Evolutionary conservation across 441 rosid genomes (phyloP).

Genomic region (Bruguiera hainesii): DNA sequence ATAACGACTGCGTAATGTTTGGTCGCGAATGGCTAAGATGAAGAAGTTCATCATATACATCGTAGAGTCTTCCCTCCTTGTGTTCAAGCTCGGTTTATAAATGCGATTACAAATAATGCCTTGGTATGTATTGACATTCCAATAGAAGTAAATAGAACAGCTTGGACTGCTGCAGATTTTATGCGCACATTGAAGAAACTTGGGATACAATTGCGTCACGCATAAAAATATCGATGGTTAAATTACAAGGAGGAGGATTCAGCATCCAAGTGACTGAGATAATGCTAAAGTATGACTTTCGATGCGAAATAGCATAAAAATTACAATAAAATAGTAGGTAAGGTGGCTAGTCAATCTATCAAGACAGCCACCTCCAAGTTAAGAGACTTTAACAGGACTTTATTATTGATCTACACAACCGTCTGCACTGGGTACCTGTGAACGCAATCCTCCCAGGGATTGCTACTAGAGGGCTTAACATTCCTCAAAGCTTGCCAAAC

Average conservation of each 20-base stretch:
- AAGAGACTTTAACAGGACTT: not conserved
- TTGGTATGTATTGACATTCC: not conserved
- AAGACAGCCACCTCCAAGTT: constrained; percentile 1
- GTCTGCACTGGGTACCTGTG: constrained; percentile 69
- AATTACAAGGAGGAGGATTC: constrained; percentile 8
- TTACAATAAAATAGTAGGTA: constrained; percentile 4
- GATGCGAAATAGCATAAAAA: constrained; percentile 16
- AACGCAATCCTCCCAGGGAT: constrained; percentile 86
- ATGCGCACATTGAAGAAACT: not conserved
- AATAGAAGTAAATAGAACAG: not conserved
- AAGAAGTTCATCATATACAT: too few species aligned
- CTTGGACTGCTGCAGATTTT: not conserved
- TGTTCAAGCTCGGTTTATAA: too few species aligned
- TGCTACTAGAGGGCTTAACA: constrained; percentile 54
- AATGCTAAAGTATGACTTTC: constrained; percentile 5
- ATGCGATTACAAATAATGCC: too few species aligned
- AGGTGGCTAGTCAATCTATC: constrained; percentile 10
- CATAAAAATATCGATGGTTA: constrained; percentile 8
- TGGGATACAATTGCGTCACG: constrained; percentile 11
- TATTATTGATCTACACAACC: constrained; percentile 24
- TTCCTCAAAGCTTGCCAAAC: constrained; percentile 74
- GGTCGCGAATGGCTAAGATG: too few species aligned
- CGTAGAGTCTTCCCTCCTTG: too few species aligned
- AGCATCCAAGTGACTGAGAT: not conserved
- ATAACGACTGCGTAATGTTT: too few species aligned